These are phyloP conservation scores for Russula sp. DNA, from an alignment of 768 basidiomycete species.

Conservation along the genomic window DNA sequence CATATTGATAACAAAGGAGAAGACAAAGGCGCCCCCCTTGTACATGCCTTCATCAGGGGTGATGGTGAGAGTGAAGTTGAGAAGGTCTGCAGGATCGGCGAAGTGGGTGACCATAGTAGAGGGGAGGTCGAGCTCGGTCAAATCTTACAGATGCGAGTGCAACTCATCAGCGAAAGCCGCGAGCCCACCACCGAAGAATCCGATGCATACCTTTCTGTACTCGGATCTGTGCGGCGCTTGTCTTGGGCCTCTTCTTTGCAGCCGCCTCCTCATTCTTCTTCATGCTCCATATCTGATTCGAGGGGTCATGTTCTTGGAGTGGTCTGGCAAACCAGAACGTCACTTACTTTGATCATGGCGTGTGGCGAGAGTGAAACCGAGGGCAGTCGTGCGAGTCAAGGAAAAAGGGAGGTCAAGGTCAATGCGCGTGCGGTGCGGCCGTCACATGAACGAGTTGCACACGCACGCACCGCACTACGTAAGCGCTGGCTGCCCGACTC, in stretches of 20 bases:
- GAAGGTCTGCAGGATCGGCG: conserved; percentile 86
- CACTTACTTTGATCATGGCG: conserved; percentile 40
- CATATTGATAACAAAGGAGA: conserved; percentile 93
- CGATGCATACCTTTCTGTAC: conserved; percentile 88
- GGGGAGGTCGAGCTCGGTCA: conserved; percentile 95
- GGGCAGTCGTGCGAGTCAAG: conserved; percentile 9
- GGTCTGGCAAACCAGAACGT: not conserved
- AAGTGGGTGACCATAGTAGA: conserved; percentile 94
- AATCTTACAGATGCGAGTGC: conserved; percentile 43
- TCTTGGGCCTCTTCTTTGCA: conserved; percentile 97
- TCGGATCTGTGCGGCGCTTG: conserved; percentile 93
- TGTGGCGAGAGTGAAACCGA: not conserved
- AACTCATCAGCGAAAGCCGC: not conserved
- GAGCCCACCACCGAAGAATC: not conserved
- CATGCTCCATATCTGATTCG: conserved; percentile 90
- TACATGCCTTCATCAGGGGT: conserved; percentile 99
- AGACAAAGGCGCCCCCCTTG: conserved; percentile 87
- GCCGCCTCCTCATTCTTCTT: conserved; percentile 99
- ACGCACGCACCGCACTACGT: no score
- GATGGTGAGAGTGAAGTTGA: conserved; percentile 94
- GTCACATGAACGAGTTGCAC: not conserved
- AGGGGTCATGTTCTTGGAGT: conserved; percentile 11
- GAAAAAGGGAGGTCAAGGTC: not conserved
- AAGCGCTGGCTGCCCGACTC: no score
- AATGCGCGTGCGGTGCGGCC: not conserved